Evolutionary conservation across 1,284 basidiomycete species (phyloP), one percentile per base, ranked within the genome.

Genomic region (Microbotryomycetes sp.): DNA sequence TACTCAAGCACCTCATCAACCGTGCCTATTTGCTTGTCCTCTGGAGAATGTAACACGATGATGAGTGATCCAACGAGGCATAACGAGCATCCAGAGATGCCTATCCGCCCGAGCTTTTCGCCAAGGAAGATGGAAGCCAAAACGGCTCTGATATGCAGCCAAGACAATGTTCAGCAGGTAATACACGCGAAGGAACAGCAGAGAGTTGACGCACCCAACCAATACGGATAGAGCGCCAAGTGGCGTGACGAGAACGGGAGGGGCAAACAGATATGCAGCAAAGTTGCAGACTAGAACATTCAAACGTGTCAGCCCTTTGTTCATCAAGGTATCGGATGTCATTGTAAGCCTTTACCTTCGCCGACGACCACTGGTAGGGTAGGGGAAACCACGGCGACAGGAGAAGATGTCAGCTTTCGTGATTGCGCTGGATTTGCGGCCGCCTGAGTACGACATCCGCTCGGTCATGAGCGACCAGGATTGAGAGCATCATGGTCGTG

Each of bases 211-310:
- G 64, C 70, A 92, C 89, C 92, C 96, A 66, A 98, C 91, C 64
- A 99, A 84, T n/a, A 98, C 94, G 76, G 89, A 93, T 59, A 97
- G 82, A 14, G 94, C 93, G 60, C 94, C 94, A 15, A 98, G 80
- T 5, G 94, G 94, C 1, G 94, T 97, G 47, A 99, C 92, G 58
- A 99, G 81, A 72, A 97, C 96, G 67, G 94, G 92, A 59, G 94
- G 94, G 0, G 94, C 94, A 73, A 97, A 98, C 0, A 92, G 91
- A 76, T 98, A 98, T 4, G 96, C 96, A 6, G 94, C 92, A 78
- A 98, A 99, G 79, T 99, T 99, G 70, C 92, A 93, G 60, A 96
- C 93, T 96, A 71, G 15, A 12, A 19, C 36, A 56, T 12, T 49
- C 4, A n/a, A n/a, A n/a, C n/a, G n/a, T n/a, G n/a, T n/a, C n/a